Base-by-base conservation (phyloP, 768 basidiomycete species). In the Pleurotus tuoliensis region DNA sequence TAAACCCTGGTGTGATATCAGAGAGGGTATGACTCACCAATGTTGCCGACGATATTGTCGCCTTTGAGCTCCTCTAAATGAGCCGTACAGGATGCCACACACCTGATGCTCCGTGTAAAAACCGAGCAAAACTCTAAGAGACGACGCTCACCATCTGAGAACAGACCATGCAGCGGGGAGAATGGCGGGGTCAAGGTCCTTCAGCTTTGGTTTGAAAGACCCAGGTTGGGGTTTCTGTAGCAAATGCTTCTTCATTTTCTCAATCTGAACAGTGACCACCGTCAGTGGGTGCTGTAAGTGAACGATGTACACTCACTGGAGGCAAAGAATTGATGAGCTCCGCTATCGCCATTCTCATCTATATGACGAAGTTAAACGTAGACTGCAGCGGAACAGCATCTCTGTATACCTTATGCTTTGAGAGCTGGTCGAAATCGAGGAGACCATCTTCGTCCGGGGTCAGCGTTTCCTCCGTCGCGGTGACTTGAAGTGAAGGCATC, bases 81-180 rank as follows among this genome's bases (percentile, higher is more conserved):
- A 0, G 87, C 82, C 1, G 87, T 89, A 63, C 86, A 88, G 12
- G 87, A 88, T 0, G 84, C 87, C 24, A 90, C 79, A 70, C 81
- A 83, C 83, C 85, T 84, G 1, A n/a, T 5, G 51, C 24, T 49
- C 39, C 46, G 5, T 45, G 39, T 50, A 59, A 20, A 7, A 11
- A 11, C 24, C 37, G 30, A 13, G 11, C 20, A 44, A 53, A 5
- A 30, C 46, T 45, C n/a, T 45, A 5, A 37, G 45, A 37, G 39
- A 37, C 15, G 13, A 27, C 13, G 63, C 63, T 44, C 62, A 83
- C 86, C 86, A 88, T 46, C 85, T 78, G 47, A 89, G 68, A 25
- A 88, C 69, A 1, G 76, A 75, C 87, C 87, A 88, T 0, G 86
- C 84, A 1, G 86, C 84, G 4, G 82, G 79, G 9, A 78, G 69